Percentiles rank a stretch among this genome's conserved stretches.
phyloP scores from a whole-genome alignment of 2,329 filamentous ascomycete species.

The Neopestalotiopsis sp. region DNA sequence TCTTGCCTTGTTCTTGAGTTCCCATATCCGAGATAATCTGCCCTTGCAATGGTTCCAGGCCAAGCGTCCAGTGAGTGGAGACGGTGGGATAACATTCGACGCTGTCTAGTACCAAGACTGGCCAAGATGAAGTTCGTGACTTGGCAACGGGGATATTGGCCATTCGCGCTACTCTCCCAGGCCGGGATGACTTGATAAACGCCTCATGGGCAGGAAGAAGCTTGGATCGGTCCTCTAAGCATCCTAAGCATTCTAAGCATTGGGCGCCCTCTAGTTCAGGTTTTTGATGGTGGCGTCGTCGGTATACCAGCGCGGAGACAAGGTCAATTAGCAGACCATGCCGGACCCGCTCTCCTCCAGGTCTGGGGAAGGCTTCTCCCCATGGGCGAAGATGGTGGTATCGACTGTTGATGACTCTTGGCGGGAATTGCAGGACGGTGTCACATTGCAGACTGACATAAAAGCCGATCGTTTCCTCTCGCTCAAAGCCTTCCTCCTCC shows the following conservation, averaged over 20 bases:
- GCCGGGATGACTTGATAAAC: not conserved
- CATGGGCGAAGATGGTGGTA: not conserved
- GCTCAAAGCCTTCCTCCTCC: not conserved
- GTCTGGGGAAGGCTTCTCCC: not conserved
- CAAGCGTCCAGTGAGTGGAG: conserved; percentile 6
- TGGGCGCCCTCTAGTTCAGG: not conserved
- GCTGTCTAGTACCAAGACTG: conserved; percentile 8
- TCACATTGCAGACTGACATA: not conserved
- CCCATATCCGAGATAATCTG: not conserved
- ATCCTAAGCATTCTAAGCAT: not conserved
- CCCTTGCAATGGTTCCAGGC: not conserved
- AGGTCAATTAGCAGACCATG: not conserved
- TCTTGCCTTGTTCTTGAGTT: not conserved
- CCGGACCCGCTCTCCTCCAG: not conserved
- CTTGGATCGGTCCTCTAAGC: not conserved
- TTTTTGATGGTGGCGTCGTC: not conserved
- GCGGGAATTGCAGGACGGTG: not conserved
- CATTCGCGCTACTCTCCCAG: not conserved
- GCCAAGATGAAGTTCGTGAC: conserved; percentile 11
- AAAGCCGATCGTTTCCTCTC: not conserved
- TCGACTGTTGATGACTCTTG: not conserved
- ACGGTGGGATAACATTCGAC: conserved; percentile 16
- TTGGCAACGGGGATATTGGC: conserved; percentile 7
- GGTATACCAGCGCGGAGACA: not conserved
- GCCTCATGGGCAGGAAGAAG: not conserved